Percentiles rank a stretch among this genome's conserved stretches.
phyloP scores from a whole-genome alignment of 768 basidiomycete species.

The Butyriboletus loyo region DNA sequence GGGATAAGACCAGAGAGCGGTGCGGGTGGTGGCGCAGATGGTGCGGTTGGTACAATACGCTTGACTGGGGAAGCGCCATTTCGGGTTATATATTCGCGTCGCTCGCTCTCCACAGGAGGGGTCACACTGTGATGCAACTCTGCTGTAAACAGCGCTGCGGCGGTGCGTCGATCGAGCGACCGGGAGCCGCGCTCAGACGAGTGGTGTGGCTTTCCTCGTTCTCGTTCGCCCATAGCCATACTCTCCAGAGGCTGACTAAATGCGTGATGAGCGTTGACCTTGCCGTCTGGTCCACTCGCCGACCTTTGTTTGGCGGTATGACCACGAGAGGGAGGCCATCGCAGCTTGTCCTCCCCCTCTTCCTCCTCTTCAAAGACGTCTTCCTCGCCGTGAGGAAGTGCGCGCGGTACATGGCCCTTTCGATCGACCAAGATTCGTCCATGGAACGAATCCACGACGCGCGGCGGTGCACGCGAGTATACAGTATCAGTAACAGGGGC shows the following conservation, averaged over 20 bases:
- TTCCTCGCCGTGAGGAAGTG: background rate
- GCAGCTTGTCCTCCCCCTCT: background rate
- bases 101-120: background rate
- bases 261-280: constrained; percentile 6
- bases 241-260: constrained; percentile 12
- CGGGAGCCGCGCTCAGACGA: background rate
- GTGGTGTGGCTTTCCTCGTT: background rate
- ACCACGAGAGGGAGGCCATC: constrained; percentile 19
- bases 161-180: background rate
- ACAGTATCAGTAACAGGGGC: background rate
- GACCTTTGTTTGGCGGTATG: background rate
- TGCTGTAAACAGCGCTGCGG: constrained; percentile 1
- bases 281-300: background rate
- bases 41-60: background rate
- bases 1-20: background rate
- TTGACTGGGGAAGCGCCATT: constrained; percentile 3
- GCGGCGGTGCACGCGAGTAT: constrained; percentile 20
- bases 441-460: constrained; percentile 14
- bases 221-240: background rate
- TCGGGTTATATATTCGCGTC: background rate
- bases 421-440: constrained; percentile 20
- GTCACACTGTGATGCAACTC: background rate
- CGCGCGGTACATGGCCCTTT: constrained; percentile 13
- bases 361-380: background rate
- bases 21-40: background rate